Evolutionary conservation across 2,329 filamentous ascomycete species (phyloP), one percentile per base, ranked within the genome.

Genomic region (Aspergillus sp.): DNA sequence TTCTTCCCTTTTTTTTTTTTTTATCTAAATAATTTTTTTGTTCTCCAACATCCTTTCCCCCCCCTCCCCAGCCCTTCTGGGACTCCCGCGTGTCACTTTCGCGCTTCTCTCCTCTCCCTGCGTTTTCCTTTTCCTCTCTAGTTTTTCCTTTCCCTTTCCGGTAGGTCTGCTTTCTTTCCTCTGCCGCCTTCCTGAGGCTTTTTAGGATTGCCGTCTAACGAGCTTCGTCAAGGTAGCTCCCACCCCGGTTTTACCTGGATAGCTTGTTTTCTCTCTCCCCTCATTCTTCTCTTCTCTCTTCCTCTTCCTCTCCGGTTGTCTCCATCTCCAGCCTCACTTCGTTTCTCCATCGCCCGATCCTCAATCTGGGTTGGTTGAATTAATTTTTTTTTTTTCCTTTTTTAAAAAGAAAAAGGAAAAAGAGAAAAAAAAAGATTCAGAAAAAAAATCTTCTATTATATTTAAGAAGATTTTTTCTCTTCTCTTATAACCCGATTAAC

Each of bases 1-100:
- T 63, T 56, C 60, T 32, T 39, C 22, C 58, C 63, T 61, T 62
- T 59, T 60, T 55, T 61, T 36, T 26, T 36, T 31, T 45, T 58
- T 58, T 62, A 54, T 57, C 65, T 59, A 51, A 61, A 42, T 52
- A 55, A 55, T 62, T 62, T 54, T 60, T 58, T 54, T 58, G 58
- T 63, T 57, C 55, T 55, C n/a, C n/a, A n/a, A n/a, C n/a, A n/a
- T n/a, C n/a, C n/a, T n/a, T n/a, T n/a, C 45, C 55, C 52, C 57
- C 56, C 52, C 36, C 56, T 39, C 12, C 50, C 36, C 50, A 52
- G 42, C 52, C 58, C 60, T 55, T 59, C 60, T 63, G 63, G 63
- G 56, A 57, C 32, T 54, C 58, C 49, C 5, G 56, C 45, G 20
- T 42, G 16, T 45, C 46, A 16, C 36, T 42, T 42, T 42, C 36